Evolutionary conservation across 192 early-diverging fungal species (phyloP).

Genomic region (Mortierella claussenii): DNA sequence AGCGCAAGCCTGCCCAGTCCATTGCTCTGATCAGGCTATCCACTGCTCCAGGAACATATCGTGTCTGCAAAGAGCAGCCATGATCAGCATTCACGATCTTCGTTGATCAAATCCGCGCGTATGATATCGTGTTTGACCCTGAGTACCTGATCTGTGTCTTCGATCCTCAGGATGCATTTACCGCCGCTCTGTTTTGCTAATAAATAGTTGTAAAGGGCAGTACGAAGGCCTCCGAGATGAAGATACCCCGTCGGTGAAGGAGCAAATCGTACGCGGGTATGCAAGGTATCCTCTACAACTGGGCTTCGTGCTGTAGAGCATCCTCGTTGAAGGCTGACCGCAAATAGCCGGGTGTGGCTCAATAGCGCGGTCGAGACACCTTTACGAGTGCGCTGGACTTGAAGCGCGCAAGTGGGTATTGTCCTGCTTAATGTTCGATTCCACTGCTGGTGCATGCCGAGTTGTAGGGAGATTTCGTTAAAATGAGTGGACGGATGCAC

Average conservation of each 20-base stretch:
- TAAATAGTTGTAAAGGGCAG: conserved; percentile 92
- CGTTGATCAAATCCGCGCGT: background rate
- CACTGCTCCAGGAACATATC: conserved; percentile 77
- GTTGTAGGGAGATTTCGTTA: background rate
- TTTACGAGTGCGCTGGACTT: background rate
- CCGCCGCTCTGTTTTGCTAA: conserved; percentile 80
- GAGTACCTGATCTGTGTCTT: conserved; percentile 88
- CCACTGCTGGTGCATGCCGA: conserved; percentile 28
- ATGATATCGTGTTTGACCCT: background rate
- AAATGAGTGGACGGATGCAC: too few species aligned
- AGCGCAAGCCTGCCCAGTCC: conserved; percentile 78
- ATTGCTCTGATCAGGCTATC: conserved; percentile 74
- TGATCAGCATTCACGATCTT: background rate
- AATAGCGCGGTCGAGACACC: too few species aligned
- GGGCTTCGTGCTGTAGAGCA: too few species aligned
- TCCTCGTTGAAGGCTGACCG: too few species aligned
- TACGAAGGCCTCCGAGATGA: conserved; percentile 93
- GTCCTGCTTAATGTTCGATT: conserved; percentile 6
- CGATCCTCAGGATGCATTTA: conserved; percentile 87
- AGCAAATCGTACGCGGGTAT: conserved; percentile 87
- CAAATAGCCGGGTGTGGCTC: too few species aligned
- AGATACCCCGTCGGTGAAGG: conserved; percentile 94
- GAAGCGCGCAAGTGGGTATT: background rate
- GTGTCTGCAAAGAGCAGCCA: conserved; percentile 53
- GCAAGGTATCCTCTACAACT: background rate